Evolutionary conservation across 768 basidiomycete species (phyloP).

Genomic region (Mycena rosella): DNA sequence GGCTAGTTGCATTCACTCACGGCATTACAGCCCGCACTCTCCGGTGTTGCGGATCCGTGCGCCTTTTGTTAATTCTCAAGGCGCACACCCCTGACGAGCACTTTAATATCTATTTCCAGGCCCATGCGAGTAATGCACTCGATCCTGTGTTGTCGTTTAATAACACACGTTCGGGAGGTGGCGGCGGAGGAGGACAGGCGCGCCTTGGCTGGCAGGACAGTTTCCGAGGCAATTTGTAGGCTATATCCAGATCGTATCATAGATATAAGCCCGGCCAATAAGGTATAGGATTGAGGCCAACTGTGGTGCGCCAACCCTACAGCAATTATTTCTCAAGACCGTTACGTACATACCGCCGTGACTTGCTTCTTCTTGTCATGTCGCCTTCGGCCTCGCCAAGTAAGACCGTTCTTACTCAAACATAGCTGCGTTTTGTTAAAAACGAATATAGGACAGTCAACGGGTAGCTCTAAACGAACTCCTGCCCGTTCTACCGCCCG

Average conservation of each 20-base stretch:
- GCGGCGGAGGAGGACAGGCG: constrained; percentile 24
- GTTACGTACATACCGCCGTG: background rate
- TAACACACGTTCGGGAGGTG: constrained; percentile 26
- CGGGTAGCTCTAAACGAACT: background rate
- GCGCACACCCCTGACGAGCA: background rate
- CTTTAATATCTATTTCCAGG: background rate
- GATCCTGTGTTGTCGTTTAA: constrained; percentile 23
- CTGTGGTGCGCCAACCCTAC: too few species aligned
- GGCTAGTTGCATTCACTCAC: background rate
- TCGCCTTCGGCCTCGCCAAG: background rate
- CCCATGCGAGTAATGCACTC: constrained; percentile 24
- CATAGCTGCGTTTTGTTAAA: background rate
- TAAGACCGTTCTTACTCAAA: background rate
- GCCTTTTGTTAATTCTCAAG: background rate
- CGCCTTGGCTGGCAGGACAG: background rate
- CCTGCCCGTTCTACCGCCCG: constrained; percentile 6
- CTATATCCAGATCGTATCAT: constrained; percentile 1
- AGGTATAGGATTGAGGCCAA: background rate
- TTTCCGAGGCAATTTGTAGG: background rate
- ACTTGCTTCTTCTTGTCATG: background rate
- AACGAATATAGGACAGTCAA: background rate
- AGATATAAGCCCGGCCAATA: constrained; percentile 18
- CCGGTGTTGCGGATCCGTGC: constrained; percentile 12
- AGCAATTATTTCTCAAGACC: background rate
- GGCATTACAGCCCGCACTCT: background rate